Base-by-base conservation (phyloP, 352 stramenopile genomes). In the Phytophthora tentaculata region DNA sequence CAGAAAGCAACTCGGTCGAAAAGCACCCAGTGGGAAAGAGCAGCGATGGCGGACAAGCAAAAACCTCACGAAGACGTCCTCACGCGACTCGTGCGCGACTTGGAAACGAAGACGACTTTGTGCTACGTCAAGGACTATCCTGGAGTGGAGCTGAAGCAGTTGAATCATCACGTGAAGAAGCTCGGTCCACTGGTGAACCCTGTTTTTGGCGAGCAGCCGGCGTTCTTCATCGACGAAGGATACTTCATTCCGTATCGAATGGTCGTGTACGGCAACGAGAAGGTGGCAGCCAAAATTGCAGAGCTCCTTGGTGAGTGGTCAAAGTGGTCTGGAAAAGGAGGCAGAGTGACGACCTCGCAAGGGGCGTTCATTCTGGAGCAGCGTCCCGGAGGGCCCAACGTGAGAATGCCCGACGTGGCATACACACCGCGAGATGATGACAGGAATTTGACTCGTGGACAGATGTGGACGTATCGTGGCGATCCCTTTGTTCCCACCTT, bases 21-120 rank as follows among this genome's bases (percentile, higher is more conserved):
- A n/a, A 32, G 28, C 28, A 32, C 5, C 28, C 28, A 32, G 28
- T 32, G 28, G 9, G 28, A 32, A 32, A 32, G 9, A 32, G 0
- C 28, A 32, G 28, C 0, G 28, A 32, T 32, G 28, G 28, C 28
- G 28, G 28, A 32, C 28, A 32, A 32, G 28, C 28, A 32, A 32
- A 32, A 32, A 32, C 28, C 28, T 32, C 28, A 32, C 28, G 28
- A 32, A 32, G 28, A 32, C 28, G 28, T 32, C 28, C 28, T 32
- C 9, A 32, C 71, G 49, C 63, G 13, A n/a, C 61, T 74, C 26
- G 50, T 74, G 49, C 63, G 17, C 51, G 62, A 66, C 60, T 63
- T 73, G 67, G 3, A 73, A 65, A 67, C 54, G 26, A 74, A 73
- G 13, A 61, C 37, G 48, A 73, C 28, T 24, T 68, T 79, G 54